A percentile compares a stretch with the other conserved stretches of the same genome.
These are phyloP conservation scores for Mortierella antarctica DNA, from an alignment of 192 early-diverging fungal species.

Conservation along the genomic window DNA sequence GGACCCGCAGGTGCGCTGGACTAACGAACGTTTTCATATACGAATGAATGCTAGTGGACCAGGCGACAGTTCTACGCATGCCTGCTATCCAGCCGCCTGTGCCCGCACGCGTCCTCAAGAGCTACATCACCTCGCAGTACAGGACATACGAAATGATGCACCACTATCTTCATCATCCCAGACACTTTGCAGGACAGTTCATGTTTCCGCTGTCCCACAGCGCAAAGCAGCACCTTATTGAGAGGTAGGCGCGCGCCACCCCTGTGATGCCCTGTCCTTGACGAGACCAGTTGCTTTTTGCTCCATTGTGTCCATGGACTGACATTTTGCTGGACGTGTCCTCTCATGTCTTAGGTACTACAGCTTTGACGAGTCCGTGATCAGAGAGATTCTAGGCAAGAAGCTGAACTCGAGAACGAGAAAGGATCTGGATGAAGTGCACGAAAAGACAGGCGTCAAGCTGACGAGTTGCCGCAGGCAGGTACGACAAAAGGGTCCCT, in stretches of 20 bases:
- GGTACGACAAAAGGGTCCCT: conserved; percentile 7
- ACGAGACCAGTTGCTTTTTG: background rate
- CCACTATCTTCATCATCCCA: conserved; percentile 52
- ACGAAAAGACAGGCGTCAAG: conserved; percentile 48
- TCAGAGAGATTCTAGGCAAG: conserved; percentile 58
- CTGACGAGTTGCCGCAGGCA: conserved; percentile 55
- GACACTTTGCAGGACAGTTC: conserved; percentile 51
- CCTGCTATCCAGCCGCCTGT: conserved; percentile 38
- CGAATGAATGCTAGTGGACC: conserved; percentile 29
- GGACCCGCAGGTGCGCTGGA: background rate
- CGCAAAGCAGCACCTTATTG: conserved; percentile 53
- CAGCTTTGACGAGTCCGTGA: conserved; percentile 56
- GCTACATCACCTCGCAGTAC: conserved; percentile 51
- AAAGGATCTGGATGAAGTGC: conserved; percentile 57
- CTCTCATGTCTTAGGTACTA: conserved; percentile 45
- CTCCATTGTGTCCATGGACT: background rate
- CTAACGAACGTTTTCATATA: background rate
- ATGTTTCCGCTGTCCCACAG: conserved; percentile 53
- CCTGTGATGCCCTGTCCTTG: background rate
- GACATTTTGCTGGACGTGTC: background rate
- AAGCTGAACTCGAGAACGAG: conserved; percentile 56
- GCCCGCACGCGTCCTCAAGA: conserved; percentile 43
- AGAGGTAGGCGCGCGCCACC: conserved; percentile 14
- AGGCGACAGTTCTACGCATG: conserved; percentile 40
- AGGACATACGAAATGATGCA: conserved; percentile 54